phyloP scores from a whole-genome alignment of 139 green algal genomes.

The Ostreobium quekettii region DNA sequence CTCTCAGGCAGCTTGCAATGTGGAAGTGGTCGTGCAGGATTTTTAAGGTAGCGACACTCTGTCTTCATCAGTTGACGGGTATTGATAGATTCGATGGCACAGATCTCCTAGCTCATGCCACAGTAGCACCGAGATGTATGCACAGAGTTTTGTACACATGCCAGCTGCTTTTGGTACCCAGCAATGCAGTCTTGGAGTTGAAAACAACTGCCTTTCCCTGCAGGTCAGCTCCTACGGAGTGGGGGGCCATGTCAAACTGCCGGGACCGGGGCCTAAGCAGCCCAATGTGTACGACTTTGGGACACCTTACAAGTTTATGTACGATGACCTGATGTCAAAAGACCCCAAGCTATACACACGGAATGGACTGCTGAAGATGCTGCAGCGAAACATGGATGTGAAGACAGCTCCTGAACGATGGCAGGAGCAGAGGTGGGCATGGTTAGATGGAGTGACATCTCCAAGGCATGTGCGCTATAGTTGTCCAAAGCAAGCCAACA shows the following conservation, averaged over 20 bases:
- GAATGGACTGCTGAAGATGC: constrained; percentile 76
- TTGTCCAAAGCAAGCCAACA: background rate
- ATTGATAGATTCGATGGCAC: background rate
- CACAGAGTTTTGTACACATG: background rate
- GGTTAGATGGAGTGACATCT: background rate
- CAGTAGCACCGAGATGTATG: constrained; percentile 1
- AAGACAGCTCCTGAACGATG: constrained; percentile 76
- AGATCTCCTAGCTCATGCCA: background rate
- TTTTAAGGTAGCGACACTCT: background rate
- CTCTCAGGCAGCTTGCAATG: too few relatives aligned
- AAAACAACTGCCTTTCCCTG: background rate
- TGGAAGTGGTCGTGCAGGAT: background rate
- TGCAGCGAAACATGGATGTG: constrained; percentile 71
- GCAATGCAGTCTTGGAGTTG: background rate
- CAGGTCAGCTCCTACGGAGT: constrained; percentile 69
- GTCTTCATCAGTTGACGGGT: background rate
- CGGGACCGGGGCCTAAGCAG: constrained; percentile 48
- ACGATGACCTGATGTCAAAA: constrained; percentile 44
- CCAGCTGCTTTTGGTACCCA: background rate
- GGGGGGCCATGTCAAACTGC: constrained; percentile 71
- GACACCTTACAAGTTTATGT: constrained; percentile 68
- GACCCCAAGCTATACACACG: constrained; percentile 55
- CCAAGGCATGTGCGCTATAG: background rate
- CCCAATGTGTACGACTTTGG: constrained; percentile 88
- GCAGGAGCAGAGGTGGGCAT: constrained; percentile 50